These are phyloP conservation scores for Lactarius deliciosus DNA, from an alignment of 768 basidiomycete species.

Conservation along the genomic window DNA sequence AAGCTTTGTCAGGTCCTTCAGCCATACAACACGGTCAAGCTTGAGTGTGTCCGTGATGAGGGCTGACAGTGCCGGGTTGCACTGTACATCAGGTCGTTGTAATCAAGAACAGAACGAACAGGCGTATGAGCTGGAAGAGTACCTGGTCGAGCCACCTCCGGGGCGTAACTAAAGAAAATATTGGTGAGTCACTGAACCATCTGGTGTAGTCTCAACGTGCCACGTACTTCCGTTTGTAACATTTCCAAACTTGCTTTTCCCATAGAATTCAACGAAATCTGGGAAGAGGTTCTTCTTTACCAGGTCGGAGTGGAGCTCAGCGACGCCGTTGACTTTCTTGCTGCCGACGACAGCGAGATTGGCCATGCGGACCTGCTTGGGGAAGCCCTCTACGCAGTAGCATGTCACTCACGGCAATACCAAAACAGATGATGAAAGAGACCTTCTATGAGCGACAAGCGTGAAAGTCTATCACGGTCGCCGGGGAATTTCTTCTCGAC, in stretches of 20 bases:
- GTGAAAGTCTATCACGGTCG: constrained; percentile 71
- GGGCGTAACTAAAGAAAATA: constrained; percentile 66
- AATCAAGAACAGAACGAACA: background rate
- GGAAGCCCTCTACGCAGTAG: constrained; percentile 65
- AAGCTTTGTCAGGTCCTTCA: constrained; percentile 79
- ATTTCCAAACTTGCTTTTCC: constrained; percentile 85
- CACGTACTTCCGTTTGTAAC: constrained; percentile 88
- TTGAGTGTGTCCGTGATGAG: constrained; percentile 85
- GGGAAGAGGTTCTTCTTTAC: constrained; percentile 81
- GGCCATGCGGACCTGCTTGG: constrained; percentile 88
- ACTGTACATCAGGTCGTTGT: constrained; percentile 41
- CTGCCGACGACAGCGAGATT: constrained; percentile 88
- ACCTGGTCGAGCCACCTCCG: constrained; percentile 90
- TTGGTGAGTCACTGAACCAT: background rate
- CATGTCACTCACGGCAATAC: background rate
- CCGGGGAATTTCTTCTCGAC: constrained; percentile 91
- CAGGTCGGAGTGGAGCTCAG: constrained; percentile 91
- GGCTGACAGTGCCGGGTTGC: constrained; percentile 83
- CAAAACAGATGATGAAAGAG: constrained; percentile 15
- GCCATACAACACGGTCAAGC: constrained; percentile 73
- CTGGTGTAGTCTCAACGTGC: background rate
- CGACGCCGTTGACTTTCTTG: constrained; percentile 92
- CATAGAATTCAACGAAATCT: constrained; percentile 93
- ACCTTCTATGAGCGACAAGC: constrained; percentile 95
- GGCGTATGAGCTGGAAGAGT: constrained; percentile 9